Conservation (phyloP, 2,329 filamentous ascomycete species). For the Colletotrichum higginsianum region DNA sequence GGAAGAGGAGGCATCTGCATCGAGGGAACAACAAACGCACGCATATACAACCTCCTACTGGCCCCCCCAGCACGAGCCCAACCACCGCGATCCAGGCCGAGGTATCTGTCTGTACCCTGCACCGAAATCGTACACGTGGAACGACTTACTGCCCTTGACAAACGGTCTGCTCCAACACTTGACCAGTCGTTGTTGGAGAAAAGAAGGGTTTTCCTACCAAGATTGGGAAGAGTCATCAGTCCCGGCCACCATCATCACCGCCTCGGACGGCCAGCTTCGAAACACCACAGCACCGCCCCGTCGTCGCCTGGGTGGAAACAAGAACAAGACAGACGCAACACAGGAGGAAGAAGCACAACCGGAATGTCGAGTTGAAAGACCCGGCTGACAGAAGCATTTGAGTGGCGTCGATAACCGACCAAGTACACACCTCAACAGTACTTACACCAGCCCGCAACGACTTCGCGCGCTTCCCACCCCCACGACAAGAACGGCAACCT, state of each 20-base stretch:
- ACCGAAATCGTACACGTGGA: slow-evolving; percentile 39
- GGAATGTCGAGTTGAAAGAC: slow-evolving; percentile 33
- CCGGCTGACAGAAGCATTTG: slow-evolving; percentile 20
- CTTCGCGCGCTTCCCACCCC: not conserved
- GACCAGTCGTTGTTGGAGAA: slow-evolving; percentile 23
- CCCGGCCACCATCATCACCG: slow-evolving; percentile 30
- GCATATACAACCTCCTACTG: slow-evolving; percentile 38
- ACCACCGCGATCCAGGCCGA: slow-evolving; percentile 38
- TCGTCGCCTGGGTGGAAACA: slow-evolving; percentile 3
- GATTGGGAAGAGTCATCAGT: slow-evolving; percentile 3
- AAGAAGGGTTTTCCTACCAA: not conserved
- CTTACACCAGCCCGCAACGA: slow-evolving; percentile 26
- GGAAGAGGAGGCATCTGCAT: slow-evolving; percentile 39
- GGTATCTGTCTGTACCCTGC: slow-evolving; percentile 14
- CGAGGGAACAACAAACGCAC: slow-evolving; percentile 41
- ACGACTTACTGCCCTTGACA: slow-evolving; percentile 41
- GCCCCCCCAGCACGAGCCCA: slow-evolving; percentile 37
- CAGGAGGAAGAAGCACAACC: not conserved
- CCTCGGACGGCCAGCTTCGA: slow-evolving; percentile 6
- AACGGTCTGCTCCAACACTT: slow-evolving; percentile 12
- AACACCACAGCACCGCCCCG: slow-evolving; percentile 22
- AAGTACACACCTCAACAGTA: slow-evolving; percentile 18
- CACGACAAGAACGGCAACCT: slow-evolving; percentile 31
- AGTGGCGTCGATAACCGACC: slow-evolving; percentile 21
- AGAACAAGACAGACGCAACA: not conserved